phyloP scores from a whole-genome alignment of 1,139 yeast genomes.

The Debaryomyces psychrophilus region DNA sequence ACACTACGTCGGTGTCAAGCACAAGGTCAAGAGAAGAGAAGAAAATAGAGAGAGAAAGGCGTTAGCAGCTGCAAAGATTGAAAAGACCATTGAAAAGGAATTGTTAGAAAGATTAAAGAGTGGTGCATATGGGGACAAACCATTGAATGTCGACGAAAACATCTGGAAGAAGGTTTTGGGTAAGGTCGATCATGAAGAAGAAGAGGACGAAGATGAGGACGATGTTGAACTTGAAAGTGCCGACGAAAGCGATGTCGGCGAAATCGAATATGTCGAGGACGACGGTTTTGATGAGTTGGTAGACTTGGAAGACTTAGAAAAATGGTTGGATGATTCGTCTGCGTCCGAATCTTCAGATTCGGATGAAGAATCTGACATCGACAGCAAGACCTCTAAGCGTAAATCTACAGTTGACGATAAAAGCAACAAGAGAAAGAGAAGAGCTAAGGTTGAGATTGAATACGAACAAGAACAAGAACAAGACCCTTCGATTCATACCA shows the following conservation, averaged over 20 bases:
- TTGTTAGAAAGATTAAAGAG: conserved; percentile 89
- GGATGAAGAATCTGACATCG: conserved; percentile 41
- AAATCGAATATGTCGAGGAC: conserved; percentile 84
- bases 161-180: conserved; percentile 94
- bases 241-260: conserved; percentile 71
- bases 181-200: conserved; percentile 60
- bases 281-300: conserved; percentile 87
- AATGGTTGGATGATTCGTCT: conserved; percentile 75
- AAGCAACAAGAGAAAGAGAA: conserved; percentile 48
- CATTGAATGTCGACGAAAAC: conserved; percentile 92
- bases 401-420: conserved; percentile 39
- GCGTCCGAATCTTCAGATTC: conserved; percentile 41
- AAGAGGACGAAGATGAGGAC: conserved; percentile 59
- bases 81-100: conserved; percentile 94
- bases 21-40: conserved; percentile 93
- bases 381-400: conserved; percentile 39
- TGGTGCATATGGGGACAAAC: conserved; percentile 98
- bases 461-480: conserved; percentile 67
- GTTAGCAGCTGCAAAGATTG: conserved; percentile 92
- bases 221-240: conserved; percentile 62
- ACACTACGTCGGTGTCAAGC: conserved; percentile 87
- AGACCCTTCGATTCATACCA: conserved; percentile 35
- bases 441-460: conserved; percentile 81
- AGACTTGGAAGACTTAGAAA: conserved; percentile 88
- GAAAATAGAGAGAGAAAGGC: conserved; percentile 95